These are phyloP conservation scores for Gaeumannomyces sp. DNA, from an alignment of 2,329 filamentous ascomycete genomes.

Conservation along the genomic window DNA sequence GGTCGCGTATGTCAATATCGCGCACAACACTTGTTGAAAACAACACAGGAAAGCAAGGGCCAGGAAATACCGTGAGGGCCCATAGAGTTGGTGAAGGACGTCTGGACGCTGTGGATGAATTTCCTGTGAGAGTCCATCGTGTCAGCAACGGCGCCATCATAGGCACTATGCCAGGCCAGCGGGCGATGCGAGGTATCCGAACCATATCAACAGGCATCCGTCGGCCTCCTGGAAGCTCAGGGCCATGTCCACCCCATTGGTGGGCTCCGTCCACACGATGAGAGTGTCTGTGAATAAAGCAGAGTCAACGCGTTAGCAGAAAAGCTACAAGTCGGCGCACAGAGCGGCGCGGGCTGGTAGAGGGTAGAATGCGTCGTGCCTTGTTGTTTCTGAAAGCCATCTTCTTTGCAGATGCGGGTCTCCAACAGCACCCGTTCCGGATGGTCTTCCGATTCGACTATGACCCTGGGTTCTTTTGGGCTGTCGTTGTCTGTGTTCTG, in stretches of 20 bases:
- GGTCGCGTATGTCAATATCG: slow-evolving; percentile 20
- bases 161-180: not conserved
- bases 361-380: slow-evolving; percentile 44
- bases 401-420: slow-evolving; percentile 85
- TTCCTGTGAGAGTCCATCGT: slow-evolving; percentile 54
- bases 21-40: not conserved
- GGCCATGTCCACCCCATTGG: slow-evolving; percentile 87
- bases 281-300: slow-evolving; percentile 66
- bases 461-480: slow-evolving; percentile 73
- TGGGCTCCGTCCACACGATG: slow-evolving; percentile 92
- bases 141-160: not conserved
- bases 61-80: slow-evolving; percentile 49
- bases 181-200: slow-evolving; percentile 20
- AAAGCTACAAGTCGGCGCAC: slow-evolving; percentile 12
- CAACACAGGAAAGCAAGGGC: not conserved
- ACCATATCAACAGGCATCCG: slow-evolving; percentile 91
- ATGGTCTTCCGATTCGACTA: slow-evolving; percentile 90
- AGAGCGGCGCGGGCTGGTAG: slow-evolving; percentile 9
- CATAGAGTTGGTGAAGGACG: slow-evolving; percentile 55
- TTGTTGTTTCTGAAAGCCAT: slow-evolving; percentile 98
- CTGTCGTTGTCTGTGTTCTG: slow-evolving; percentile 2
- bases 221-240: slow-evolving; percentile 97
- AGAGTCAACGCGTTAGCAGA: slow-evolving; percentile 17
- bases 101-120: slow-evolving; percentile 82
- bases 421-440: slow-evolving; percentile 78